phyloP scores from a whole-genome alignment of 768 basidiomycete genomes.

The Daedaleopsis sinensis region DNA sequence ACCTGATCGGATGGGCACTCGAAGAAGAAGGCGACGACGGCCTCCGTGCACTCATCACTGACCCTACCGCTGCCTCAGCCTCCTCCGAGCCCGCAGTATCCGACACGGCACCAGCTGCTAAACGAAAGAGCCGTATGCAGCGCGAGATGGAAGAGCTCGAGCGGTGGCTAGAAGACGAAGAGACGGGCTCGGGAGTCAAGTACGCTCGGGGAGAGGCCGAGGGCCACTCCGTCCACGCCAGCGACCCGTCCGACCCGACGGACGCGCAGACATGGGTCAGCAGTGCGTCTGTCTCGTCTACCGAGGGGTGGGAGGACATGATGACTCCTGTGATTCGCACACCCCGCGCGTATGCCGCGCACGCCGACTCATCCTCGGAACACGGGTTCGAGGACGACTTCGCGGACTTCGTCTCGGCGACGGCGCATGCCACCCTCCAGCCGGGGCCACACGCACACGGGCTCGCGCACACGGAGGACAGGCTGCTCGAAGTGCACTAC shows the following conservation, averaged over 20 bases:
- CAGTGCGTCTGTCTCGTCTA: conserved; percentile 15
- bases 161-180: conserved; percentile 62
- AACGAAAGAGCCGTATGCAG: conserved; percentile 39
- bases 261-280: conserved; percentile 28
- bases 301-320: conserved; percentile 23
- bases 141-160: conserved; percentile 62
- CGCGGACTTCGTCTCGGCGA: conserved; percentile 72
- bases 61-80: conserved; percentile 21
- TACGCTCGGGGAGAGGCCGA: conserved; percentile 3
- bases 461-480: conserved; percentile 2
- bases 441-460: neutral
- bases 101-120: conserved; percentile 24
- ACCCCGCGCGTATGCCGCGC: conserved; percentile 11
- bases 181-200: conserved; percentile 32
- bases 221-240: neutral
- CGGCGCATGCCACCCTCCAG: conserved; percentile 12
- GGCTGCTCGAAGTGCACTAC: conserved; percentile 21
- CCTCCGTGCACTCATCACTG: conserved; percentile 34
- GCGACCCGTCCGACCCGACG: neutral
- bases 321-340: conserved; percentile 26
- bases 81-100: conserved; percentile 11
- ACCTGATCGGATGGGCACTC: conserved; percentile 45
- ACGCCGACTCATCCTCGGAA: neutral
- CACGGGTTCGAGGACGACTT: conserved; percentile 80
- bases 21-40: conserved; percentile 42